A percentile compares a stretch with the other conserved stretches of the same genome.
These are phyloP conservation scores for Thermochaetoides thermophila DNA, from an alignment of 495 filamentous ascomycete genomes.

Conservation along the genomic window DNA sequence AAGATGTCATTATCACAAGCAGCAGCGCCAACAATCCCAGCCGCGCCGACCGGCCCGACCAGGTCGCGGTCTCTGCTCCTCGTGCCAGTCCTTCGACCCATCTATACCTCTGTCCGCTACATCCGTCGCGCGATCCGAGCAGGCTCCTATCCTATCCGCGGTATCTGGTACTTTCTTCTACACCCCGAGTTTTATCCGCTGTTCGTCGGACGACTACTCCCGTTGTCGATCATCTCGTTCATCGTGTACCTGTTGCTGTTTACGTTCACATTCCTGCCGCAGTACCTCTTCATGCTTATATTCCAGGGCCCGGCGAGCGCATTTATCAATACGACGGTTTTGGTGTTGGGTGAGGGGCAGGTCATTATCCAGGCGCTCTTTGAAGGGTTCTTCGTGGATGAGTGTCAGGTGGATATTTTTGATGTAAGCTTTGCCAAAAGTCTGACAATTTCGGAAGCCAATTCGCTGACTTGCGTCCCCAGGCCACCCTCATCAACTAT, in stretches of 20 bases:
- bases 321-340: conserved; percentile 56
- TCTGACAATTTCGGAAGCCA: conserved; percentile 3
- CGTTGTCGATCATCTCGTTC: conserved; percentile 56
- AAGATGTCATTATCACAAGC: too few relatives aligned
- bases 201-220: conserved; percentile 51
- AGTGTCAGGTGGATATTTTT: conserved; percentile 79
- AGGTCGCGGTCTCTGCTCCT: too few relatives aligned
- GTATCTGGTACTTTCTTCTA: conserved; percentile 61
- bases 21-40: too few relatives aligned
- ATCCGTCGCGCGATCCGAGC: not conserved
- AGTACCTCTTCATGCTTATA: conserved; percentile 63
- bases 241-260: conserved; percentile 65
- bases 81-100: too few relatives aligned
- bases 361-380: conserved; percentile 65
- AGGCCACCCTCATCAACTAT: conserved; percentile 37
- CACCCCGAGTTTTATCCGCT: conserved; percentile 53
- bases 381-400: conserved; percentile 68
- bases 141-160: conserved; percentile 30
- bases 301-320: conserved; percentile 69
- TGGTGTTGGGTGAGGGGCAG: conserved; percentile 70
- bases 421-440: conserved; percentile 45
- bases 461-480: not conserved
- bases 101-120: not conserved
- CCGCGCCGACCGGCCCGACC: too few relatives aligned
- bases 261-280: conserved; percentile 75